Conservation (phyloP, 2,329 filamentous ascomycete genomes). For the Fusarium tricinctum region DNA sequence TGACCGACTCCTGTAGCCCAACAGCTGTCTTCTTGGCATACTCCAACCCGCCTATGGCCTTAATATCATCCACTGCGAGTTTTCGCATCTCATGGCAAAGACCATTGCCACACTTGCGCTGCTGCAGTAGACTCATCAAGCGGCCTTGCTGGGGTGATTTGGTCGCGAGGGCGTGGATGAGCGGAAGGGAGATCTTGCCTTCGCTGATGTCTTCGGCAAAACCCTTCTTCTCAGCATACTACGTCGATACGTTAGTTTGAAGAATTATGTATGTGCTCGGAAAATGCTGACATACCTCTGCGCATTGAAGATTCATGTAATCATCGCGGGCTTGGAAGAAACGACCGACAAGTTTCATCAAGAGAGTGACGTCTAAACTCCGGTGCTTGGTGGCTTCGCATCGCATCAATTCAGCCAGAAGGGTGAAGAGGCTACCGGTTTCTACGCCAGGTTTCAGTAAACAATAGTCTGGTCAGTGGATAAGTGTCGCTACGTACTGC, state of each 20-base stretch:
- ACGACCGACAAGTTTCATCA: constrained; percentile 1
- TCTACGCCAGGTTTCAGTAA: not conserved
- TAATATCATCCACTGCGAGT: not conserved
- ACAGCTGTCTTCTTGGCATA: not conserved
- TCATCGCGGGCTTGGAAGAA: not conserved
- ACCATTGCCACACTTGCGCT: not conserved
- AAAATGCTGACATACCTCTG: not conserved
- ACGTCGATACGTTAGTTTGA: not conserved
- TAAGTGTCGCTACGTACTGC: not conserved
- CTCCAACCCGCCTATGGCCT: not conserved
- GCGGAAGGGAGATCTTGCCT: constrained; percentile 1
- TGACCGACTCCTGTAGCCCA: not conserved
- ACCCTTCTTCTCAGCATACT: not conserved
- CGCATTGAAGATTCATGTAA: not conserved
- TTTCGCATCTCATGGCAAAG: not conserved
- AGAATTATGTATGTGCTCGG: accelerated
- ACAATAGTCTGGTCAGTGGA: not conserved
- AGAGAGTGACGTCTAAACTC: not conserved
- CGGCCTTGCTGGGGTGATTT: not conserved
- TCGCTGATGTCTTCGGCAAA: not conserved
- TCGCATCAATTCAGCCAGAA: not conserved
- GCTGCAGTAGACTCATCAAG: not conserved
- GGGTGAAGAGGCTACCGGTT: not conserved
- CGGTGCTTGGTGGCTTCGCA: not conserved
- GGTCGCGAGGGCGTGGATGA: not conserved